Percentiles rank a stretch among this genome's conserved stretches.
Evolutionary conservation across 192 early-diverging fungal species (phyloP).

Genomic region (Helicostylum pulchrum): DNA sequence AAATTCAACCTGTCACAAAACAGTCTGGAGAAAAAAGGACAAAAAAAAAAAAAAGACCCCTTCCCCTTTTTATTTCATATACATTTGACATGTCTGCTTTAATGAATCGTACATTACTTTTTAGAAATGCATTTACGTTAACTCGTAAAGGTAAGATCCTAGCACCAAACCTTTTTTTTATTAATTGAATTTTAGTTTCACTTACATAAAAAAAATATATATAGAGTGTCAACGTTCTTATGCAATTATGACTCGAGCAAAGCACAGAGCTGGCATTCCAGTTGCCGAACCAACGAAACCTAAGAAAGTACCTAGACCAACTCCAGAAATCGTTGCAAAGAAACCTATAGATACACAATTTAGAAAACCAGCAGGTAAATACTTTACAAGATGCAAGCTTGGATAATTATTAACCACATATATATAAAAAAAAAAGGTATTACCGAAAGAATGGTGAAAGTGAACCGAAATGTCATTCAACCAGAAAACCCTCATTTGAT

Average conservation of each 20-base stretch:
- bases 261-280: conserved; percentile 28
- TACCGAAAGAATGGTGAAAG: conserved; percentile 36
- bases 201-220: too few species aligned
- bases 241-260: conserved; percentile 38
- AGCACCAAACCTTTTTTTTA: too few species aligned
- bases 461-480: conserved; percentile 46
- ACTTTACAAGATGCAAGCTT: not conserved
- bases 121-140: too few species aligned
- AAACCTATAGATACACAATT: not conserved
- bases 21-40: too few species aligned
- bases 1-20: too few species aligned
- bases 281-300: not conserved
- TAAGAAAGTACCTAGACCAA: not conserved
- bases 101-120: too few species aligned
- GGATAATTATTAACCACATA: not conserved
- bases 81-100: too few species aligned
- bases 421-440: conserved; percentile 19
- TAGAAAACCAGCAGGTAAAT: conserved; percentile 17
- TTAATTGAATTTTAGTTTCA: too few species aligned
- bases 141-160: too few species aligned
- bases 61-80: too few species aligned
- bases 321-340: not conserved
- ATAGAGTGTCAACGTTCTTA: conserved; percentile 15
- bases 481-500: conserved; percentile 57
- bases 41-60: too few species aligned